phyloP scores from a whole-genome alignment of 768 basidiomycete genomes.

The Pulveroboletus sp. region DNA sequence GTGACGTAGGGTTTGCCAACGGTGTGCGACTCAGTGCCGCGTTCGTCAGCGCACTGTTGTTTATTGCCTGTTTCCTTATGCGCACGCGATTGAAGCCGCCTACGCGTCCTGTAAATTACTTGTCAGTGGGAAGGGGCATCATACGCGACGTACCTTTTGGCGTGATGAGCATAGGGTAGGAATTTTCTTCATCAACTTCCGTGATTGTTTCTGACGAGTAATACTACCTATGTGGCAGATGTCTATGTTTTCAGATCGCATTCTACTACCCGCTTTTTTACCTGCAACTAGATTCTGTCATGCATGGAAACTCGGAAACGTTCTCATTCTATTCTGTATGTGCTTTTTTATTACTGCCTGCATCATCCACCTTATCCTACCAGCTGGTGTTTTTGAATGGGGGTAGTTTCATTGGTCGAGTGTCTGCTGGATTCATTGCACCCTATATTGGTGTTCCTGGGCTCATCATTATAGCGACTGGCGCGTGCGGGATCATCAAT shows the following conservation, averaged over 20 bases:
- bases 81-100: conserved; percentile 39
- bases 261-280: conserved; percentile 54
- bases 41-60: conserved; percentile 36
- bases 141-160: conserved; percentile 15
- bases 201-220: not conserved
- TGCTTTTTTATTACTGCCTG: not conserved
- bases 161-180: conserved; percentile 21
- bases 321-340: conserved; percentile 55
- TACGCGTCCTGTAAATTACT: conserved; percentile 10
- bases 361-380: not conserved
- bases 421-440: conserved; percentile 44
- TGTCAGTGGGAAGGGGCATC: conserved; percentile 13
- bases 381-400: conserved; percentile 53
- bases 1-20: conserved; percentile 34
- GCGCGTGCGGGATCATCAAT: conserved; percentile 34
- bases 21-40: conserved; percentile 48
- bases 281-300: conserved; percentile 49
- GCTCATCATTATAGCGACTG: conserved; percentile 35
- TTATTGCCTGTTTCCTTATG: conserved; percentile 31
- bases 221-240: conserved; percentile 3
- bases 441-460: conserved; percentile 42
- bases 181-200: not conserved
- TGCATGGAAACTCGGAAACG: conserved; percentile 42
- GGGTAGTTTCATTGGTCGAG: conserved; percentile 46
- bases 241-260: conserved; percentile 31